phyloP scores from a whole-genome alignment of 2,329 filamentous ascomycete species.

The Cladophialophora bantiana region DNA sequence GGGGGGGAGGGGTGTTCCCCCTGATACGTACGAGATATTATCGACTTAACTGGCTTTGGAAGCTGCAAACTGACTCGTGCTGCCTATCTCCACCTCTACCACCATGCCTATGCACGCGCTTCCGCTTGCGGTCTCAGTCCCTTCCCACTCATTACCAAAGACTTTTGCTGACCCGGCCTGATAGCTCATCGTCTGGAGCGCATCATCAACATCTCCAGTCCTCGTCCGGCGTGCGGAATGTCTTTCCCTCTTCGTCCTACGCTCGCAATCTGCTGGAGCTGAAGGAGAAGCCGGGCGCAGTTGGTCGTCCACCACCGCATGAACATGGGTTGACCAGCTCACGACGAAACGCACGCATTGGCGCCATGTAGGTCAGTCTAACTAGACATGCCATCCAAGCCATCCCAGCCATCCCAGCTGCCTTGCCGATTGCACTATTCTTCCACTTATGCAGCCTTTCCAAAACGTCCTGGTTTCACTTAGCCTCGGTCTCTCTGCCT shows the following conservation, averaged over 20 bases:
- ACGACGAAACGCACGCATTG: not conserved
- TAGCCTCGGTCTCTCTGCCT: conserved; percentile 14
- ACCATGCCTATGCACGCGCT: not conserved
- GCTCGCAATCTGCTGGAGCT: not conserved
- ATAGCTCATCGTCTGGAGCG: not conserved
- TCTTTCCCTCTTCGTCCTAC: not conserved
- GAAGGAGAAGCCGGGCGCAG: not conserved
- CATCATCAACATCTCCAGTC: not conserved
- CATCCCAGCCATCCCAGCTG: not conserved
- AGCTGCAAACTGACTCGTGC: not conserved
- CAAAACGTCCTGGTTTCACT: conserved; percentile 13
- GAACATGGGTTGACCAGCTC: not conserved
- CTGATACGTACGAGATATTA: no score
- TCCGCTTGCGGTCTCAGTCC: not conserved
- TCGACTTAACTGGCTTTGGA: no score
- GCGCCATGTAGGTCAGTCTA: conserved; percentile 2
- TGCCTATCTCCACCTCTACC: not conserved
- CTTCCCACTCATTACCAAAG: not conserved
- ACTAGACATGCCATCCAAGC: not conserved
- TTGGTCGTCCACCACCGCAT: not conserved
- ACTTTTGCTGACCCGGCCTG: not conserved
- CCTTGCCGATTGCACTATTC: not conserved
- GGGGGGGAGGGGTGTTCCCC: no score
- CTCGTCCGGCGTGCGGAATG: not conserved
- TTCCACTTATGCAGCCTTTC: conserved; percentile 12